Evolutionary conservation across 768 basidiomycete genomes (phyloP), one percentile per base, ranked within the genome.

Genomic region (Lactarius akahatsu): DNA sequence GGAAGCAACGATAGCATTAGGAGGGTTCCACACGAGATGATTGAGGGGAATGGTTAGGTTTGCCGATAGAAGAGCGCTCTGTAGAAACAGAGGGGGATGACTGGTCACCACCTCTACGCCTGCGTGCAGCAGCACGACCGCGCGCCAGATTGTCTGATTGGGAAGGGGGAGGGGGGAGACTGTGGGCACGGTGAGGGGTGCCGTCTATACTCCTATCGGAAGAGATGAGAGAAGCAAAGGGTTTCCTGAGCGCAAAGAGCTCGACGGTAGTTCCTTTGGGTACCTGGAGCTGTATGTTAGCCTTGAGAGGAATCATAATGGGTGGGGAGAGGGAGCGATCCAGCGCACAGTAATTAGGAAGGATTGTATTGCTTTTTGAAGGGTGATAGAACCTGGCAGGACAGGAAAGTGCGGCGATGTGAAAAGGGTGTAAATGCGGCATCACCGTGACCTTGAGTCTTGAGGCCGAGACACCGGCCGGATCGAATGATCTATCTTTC

Each of bases 271-370:
- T 62, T 40, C 63, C 62, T 62, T 64, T 71, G 16, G 62, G 62
- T 63, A 62, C 68, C 70, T 71, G 70, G 43, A 71, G 59, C 61
- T 63, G 70, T 57, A 70, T 50, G 65, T 70, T 71, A 71, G 70
- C 55, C 47, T 69, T 66, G 70, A 71, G 28, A 41, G 70, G 70
- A 32, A 65, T 54, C 64, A 66, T 70, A 20, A 36, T 26, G 45
- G 34, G 28, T 36, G 40, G 23, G 59, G 28, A 26, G 16, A 50
- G 45, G 57, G 63, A 43, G 59, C 58, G 66, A 64, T 18, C 20
- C 26, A 30, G 57, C 63, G 64, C 63, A 68, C 62, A 43, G 26
- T 16, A 28, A 60, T 43, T 68, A 58, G 32, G 57, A 61, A 47
- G 9, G 43, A 57, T n/a, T 23, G 28, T 63, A 61, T 32, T 30